Evolutionary conservation across 2,329 filamentous ascomycete genomes (phyloP), one percentile per base, ranked within the genome.

Genomic region (Chaetomium olivaceum): DNA sequence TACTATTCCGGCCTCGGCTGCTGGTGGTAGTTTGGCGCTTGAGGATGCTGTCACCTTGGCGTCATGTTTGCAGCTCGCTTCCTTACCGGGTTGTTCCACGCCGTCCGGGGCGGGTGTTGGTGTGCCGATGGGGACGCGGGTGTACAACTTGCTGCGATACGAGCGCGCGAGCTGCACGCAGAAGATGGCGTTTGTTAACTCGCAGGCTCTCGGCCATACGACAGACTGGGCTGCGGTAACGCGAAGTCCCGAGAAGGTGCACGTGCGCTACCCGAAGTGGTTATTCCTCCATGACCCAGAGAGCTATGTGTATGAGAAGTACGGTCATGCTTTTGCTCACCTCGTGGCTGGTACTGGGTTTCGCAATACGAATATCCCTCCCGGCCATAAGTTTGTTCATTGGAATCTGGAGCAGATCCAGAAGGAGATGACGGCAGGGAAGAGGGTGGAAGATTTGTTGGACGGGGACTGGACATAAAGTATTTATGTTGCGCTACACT

Each of bases 101-200:
- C 11, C 8, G 31, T 33, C 31, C 31, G 31, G 31, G 2, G 50
- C 19, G 2, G 29, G 51, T 31, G 51, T 25, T 5, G 7, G 4
- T 6, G 51, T 29, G 25, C 12, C 25, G 25, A 19, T 55, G 23
- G 51, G 25, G 11, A 31, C 51, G 11, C 23, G 19, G 51, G 51
- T 55, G 7, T 55, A 55, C 51, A 55, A 55, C 19, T 25, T 55
- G 25, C 25, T 55, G 51, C 25, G 25, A 8, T 55, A 55, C 25
- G 21, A 55, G 23, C 25, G 51, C 4, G 51, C 19, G 9, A 55
- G 51, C 51, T 55, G 51, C 29, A n/a, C 25, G 21, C 51, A 55
- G 16, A 55, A 55, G 51, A 29, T 55, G 51, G 25, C 51, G 21
- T 55, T 55, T 55, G 51, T 55, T 9, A 55, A 55, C 25, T 29